A percentile compares a stretch with the other conserved stretches of the same genome.
Conservation (phyloP, 2,329 filamentous ascomycete species). For the Nemania sp. region DNA sequence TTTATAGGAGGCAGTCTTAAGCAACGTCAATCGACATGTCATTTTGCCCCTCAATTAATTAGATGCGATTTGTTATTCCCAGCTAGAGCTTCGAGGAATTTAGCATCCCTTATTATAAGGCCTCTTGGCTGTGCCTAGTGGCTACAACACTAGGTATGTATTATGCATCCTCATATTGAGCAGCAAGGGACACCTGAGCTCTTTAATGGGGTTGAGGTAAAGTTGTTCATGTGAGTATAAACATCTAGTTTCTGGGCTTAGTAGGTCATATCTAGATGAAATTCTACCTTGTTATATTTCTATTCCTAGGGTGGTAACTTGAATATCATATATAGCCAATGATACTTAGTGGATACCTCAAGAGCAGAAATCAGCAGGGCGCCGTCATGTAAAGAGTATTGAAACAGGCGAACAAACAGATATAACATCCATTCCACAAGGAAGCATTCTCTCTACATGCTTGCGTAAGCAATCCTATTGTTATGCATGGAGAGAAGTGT, state of each 20-base stretch:
- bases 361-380: too few species aligned
- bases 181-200: background rate
- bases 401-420: too few species aligned
- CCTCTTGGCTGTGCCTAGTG: background rate
- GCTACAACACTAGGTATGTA: too few species aligned
- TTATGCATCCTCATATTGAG: too few species aligned
- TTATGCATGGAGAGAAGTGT: too few species aligned
- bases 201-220: background rate
- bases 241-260: background rate
- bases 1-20: constrained; percentile 1
- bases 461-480: too few species aligned
- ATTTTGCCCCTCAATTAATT: background rate
- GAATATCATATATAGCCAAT: too few species aligned
- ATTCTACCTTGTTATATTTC: background rate
- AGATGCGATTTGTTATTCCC: background rate
- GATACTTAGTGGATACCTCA: too few species aligned
- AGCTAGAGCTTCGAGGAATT: background rate
- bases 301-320: background rate
- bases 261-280: background rate
- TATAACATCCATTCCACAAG: too few species aligned
- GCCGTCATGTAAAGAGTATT: too few species aligned
- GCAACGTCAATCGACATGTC: constrained; percentile 6
- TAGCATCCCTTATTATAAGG: background rate
- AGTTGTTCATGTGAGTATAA: background rate
- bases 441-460: too few species aligned